Base-by-base conservation (phyloP, 106 monocot genomes). In the Apostasia shenzhenica region DNA sequence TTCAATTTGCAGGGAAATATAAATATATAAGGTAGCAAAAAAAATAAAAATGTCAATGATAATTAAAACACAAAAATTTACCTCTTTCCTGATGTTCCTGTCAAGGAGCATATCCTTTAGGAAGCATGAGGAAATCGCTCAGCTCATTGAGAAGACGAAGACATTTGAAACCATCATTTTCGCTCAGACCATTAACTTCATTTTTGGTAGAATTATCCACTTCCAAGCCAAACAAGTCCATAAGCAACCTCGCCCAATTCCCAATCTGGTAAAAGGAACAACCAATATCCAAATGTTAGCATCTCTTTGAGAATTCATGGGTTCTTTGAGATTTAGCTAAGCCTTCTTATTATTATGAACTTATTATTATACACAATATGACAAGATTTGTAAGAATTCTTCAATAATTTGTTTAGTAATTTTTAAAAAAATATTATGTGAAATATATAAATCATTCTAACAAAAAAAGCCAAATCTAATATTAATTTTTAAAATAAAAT, bases 41-140 rank as follows among this genome's bases (percentile, higher is more conserved):
- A 61, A 41, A 61, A 38, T 3, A 61, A 61, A 61, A 3, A 57
- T 12, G 3, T 1, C 3, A 57, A 57, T 12, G 57, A 57, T 12
- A 57, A 8, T 13, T 13, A 5, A 57, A 13, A 6, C 52, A 1
- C 41, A 38, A 51, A 39, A 67, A 9, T 39, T 46, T 65, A 94
- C 93, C 89, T 94, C 93, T 75, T 87, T 90, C 65, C 93, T 86
- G 70, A 90, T 76, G 13, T 82, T 42, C 40, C 47, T 87, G 10
- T 82, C 86, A 57, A 86, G 72, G 68, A 94, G 84, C 86, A 94
- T 78, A 78, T 94, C 93, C 26, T 74, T 94, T 94, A 4, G 93
- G 93, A 10, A 94, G 89, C 93, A 94, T 94, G 48, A 94, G 73
- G 74, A 94, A 82, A 69, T 94, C 89, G 63, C 89, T 90, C 67